Conservation (phyloP, 306 rosid genomes). For the Neltuma alba region DNA sequence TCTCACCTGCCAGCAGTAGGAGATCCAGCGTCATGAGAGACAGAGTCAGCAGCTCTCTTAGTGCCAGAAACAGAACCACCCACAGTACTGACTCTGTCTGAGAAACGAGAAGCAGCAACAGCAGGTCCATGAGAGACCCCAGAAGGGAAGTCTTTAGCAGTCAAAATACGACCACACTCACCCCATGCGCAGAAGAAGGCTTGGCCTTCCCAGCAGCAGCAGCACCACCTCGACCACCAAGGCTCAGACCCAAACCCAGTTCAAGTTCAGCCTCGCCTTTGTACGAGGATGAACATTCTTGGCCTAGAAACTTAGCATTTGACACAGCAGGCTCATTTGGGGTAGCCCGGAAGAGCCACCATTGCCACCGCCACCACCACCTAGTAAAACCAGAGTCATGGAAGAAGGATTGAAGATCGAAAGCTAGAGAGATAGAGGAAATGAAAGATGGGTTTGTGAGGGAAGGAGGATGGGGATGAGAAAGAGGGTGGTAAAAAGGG, state of each 20-base stretch:
- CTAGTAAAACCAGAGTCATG: conserved; percentile 47
- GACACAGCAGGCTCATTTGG: conserved; percentile 42
- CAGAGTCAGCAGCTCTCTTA: conserved; percentile 72
- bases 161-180: conserved; percentile 66
- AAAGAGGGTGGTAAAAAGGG: conserved; percentile 16
- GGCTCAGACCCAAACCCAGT: conserved; percentile 55
- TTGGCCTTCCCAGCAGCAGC: conserved; percentile 41
- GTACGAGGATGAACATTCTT: conserved; percentile 47
- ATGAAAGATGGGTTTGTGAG: background rate
- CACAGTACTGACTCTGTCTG: conserved; percentile 36
- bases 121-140: conserved; percentile 46
- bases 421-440: background rate
- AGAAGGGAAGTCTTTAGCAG: conserved; percentile 68
- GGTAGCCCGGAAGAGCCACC: conserved; percentile 42
- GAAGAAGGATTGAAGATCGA: background rate
- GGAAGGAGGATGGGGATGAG: background rate
- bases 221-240: conserved; percentile 23
- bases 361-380: conserved; percentile 33
- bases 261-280: conserved; percentile 60
- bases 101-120: conserved; percentile 44
- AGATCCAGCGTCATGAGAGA: conserved; percentile 56
- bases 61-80: conserved; percentile 52
- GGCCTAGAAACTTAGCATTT: conserved; percentile 43
- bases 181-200: conserved; percentile 47
- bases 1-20: conserved; percentile 59